A percentile compares a stretch with the other conserved stretches of the same genome.
These are phyloP conservation scores for Cercospora sp. DNA, from an alignment of 2,329 filamentous ascomycete genomes.

Conservation along the genomic window DNA sequence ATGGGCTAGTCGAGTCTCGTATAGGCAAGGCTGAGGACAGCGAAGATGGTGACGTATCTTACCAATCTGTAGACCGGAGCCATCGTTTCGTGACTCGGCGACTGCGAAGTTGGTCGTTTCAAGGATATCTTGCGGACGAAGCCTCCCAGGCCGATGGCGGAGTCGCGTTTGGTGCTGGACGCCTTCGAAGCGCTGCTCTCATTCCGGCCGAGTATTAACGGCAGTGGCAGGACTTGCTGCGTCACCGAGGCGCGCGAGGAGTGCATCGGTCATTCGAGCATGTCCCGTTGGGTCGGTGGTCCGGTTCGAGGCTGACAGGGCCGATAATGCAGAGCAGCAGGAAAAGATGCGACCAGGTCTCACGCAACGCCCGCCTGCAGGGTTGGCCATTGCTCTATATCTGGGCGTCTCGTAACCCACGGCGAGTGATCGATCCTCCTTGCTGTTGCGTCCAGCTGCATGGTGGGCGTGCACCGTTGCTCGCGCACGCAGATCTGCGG, in stretches of 20 bases:
- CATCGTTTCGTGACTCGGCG: conserved; percentile 22
- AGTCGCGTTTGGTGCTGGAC: conserved; percentile 28
- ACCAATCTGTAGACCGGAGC: conserved; percentile 32
- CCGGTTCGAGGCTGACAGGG: conserved; percentile 3
- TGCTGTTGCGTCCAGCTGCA: conserved; percentile 10
- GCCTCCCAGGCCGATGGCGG: conserved; percentile 23
- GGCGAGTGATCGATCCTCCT: conserved; percentile 5
- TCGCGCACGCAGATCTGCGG: neutral
- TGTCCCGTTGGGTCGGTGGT: conserved; percentile 6
- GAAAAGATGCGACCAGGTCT: neutral
- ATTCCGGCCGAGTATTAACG: conserved; percentile 25
- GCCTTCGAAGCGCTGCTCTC: conserved; percentile 19
- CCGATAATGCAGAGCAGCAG: neutral
- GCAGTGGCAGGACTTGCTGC: conserved; percentile 28
- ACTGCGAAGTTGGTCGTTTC: conserved; percentile 15
- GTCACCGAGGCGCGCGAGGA: conserved; percentile 25
- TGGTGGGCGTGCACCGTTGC: neutral
- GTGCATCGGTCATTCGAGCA: conserved; percentile 13
- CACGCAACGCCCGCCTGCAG: neutral
- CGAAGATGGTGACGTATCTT: conserved; percentile 12
- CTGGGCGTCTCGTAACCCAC: conserved; percentile 1
- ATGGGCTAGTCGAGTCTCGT: neutral
- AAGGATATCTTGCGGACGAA: conserved; percentile 23
- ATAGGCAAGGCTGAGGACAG: neutral
- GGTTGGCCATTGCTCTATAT: conserved; percentile 3